phyloP scores from a whole-genome alignment of 2,329 filamentous ascomycete species.

The Calonectria pseudoreteaudii region DNA sequence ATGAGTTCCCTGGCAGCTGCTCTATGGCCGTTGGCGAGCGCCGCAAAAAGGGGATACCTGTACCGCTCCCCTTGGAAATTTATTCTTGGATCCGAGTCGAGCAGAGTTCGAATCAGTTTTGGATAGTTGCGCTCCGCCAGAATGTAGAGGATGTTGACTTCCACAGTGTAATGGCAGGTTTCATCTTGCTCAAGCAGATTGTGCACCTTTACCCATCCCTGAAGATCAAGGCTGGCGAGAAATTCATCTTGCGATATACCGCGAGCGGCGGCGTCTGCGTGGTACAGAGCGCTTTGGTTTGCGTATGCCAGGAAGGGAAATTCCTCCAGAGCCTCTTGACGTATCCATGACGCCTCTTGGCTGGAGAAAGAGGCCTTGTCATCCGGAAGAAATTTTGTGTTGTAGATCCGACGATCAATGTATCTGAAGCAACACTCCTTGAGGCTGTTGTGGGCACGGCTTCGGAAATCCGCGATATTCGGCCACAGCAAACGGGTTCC shows the following conservation, averaged over 20 bases:
- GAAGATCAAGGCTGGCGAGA: background rate
- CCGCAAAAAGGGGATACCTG: slow-evolving; percentile 21
- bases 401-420: background rate
- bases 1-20: slow-evolving; percentile 6
- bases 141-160: slow-evolving; percentile 26
- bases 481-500: slow-evolving; percentile 39
- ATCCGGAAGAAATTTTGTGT: background rate
- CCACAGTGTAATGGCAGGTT: background rate
- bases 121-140: background rate
- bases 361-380: background rate
- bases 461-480: background rate
- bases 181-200: slow-evolving; percentile 15
- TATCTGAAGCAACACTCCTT: slow-evolving; percentile 19
- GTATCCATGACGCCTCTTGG: background rate
- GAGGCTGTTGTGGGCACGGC: slow-evolving; percentile 18
- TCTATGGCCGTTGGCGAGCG: slow-evolving; percentile 1
- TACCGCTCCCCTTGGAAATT: slow-evolving; percentile 2
- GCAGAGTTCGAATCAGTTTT: background rate
- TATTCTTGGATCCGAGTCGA: background rate
- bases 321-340: background rate
- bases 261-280: slow-evolving; percentile 21
- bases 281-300: slow-evolving; percentile 16
- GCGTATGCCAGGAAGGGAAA: slow-evolving; percentile 34
- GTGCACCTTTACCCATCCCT: background rate
- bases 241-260: background rate